Base-by-base conservation (phyloP, 352 stramenopile genomes). In the Pythium myriotylum region DNA sequence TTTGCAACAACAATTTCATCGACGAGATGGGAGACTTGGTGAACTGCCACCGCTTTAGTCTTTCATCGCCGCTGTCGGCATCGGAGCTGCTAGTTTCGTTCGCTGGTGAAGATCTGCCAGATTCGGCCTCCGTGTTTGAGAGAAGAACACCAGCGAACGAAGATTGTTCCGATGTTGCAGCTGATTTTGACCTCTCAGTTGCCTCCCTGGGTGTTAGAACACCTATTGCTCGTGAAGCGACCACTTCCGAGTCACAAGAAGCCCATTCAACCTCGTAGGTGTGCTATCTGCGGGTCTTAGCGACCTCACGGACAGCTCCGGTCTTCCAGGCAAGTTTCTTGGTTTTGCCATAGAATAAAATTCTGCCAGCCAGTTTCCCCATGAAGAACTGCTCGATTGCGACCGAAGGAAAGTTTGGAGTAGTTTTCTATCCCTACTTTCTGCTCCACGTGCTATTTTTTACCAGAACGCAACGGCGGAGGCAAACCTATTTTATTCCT, bases 71-170 rank as follows among this genome's bases (percentile, higher is more conserved):
- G n/a, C n/a, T n/a, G n/a, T n/a, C n/a, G n/a, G n/a, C n/a, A n/a
- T n/a, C n/a, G n/a, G n/a, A n/a, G n/a, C n/a, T n/a, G n/a, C n/a
- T n/a, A n/a, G n/a, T n/a, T n/a, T n/a, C n/a, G n/a, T n/a, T n/a
- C n/a, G n/a, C n/a, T n/a, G n/a, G n/a, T n/a, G n/a, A n/a, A n/a
- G n/a, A n/a, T n/a, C n/a, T n/a, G n/a, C n/a, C n/a, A n/a, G n/a
- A n/a, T n/a, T n/a, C n/a, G n/a, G n/a, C n/a, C n/a, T 43, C 37
- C 37, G 37, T 43, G 13, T 43, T 43, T 20, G 37, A 43, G 37
- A 6, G 37, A 14, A 43, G 37, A 43, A 43, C 7, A 14, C n/a
- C 37, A 20, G n/a, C 13, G 13, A 43, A 43, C 13, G 37, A 43
- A 43, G 7, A 7, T 43, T 43, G 5, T 4, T 43, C 37, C n/a